Percentiles rank a stretch among this genome's conserved stretches.
These are phyloP conservation scores for Ilex asprella DNA, from an alignment of 257 asterid genomes.

Conservation along the genomic window DNA sequence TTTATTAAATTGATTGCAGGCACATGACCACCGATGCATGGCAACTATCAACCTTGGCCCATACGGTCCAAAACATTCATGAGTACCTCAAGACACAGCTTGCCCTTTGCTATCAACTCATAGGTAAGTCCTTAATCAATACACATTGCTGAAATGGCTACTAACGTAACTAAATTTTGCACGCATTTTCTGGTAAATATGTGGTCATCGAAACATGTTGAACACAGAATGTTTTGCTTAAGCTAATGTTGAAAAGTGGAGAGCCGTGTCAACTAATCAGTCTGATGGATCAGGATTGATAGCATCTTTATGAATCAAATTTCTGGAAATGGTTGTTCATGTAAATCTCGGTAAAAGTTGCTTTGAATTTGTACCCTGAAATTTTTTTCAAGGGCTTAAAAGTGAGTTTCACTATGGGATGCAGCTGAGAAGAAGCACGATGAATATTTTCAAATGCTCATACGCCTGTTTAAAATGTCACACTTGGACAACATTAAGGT, in stretches of 20 bases:
- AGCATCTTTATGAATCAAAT: too few relatives aligned
- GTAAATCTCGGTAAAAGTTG: too few relatives aligned
- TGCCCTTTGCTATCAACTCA: constrained; percentile 39
- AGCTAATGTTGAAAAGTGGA: too few relatives aligned
- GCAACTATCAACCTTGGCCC: constrained; percentile 63
- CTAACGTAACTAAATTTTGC: not conserved
- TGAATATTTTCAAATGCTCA: constrained; percentile 48
- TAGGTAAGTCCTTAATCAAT: constrained; percentile 26
- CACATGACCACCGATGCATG: constrained; percentile 43
- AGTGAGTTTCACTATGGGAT: not conserved
- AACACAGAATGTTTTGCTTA: too few relatives aligned
- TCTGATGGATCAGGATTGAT: too few relatives aligned
- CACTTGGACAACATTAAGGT: constrained; percentile 66
- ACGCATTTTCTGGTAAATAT: too few relatives aligned
- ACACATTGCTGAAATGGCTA: too few relatives aligned
- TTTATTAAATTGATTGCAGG: constrained; percentile 33
- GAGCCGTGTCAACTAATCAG: too few relatives aligned
- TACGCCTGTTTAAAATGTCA: constrained; percentile 41
- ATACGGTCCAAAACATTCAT: constrained; percentile 41
- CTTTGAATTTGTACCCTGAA: too few relatives aligned
- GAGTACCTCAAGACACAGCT: constrained; percentile 57
- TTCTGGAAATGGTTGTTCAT: too few relatives aligned
- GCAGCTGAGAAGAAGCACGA: constrained; percentile 55
- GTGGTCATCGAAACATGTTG: too few relatives aligned
- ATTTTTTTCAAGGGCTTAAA: constrained; percentile 1